Evolutionary conservation across 1,284 basidiomycete species (phyloP).

Genomic region (Puccinia triticina): DNA sequence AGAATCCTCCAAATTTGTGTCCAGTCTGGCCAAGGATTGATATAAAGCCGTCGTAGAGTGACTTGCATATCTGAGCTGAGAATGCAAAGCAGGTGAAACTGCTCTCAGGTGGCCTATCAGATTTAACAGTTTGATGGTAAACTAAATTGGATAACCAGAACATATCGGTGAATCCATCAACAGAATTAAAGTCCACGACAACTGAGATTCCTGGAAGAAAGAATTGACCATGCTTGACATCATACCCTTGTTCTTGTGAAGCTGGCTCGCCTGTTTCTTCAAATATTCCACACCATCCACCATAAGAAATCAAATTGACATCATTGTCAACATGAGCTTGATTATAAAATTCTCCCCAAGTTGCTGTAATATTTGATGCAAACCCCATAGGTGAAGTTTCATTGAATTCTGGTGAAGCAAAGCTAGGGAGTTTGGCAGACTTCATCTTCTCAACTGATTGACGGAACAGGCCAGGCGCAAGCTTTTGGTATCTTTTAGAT

Average conservation of each 20-base stretch:
- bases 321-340: constrained; percentile 1
- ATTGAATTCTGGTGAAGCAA: background rate
- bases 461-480: background rate
- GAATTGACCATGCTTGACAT: constrained; percentile 4
- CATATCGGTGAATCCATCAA: background rate
- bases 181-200: constrained; percentile 6
- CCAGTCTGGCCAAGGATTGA: background rate
- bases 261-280: background rate
- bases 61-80: constrained; percentile 1
- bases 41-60: background rate
- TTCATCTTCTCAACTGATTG: background rate
- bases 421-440: background rate
- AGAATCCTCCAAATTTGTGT: background rate
- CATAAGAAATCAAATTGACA: background rate
- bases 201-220: constrained; percentile 15
- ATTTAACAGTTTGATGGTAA: constrained; percentile 13
- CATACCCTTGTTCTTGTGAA: background rate
- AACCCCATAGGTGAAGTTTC: background rate
- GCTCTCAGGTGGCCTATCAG: background rate
- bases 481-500: background rate
- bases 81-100: background rate
- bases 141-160: background rate
- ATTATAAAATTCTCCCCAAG: constrained; percentile 9
- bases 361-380: background rate
- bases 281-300: constrained; percentile 7